These are phyloP conservation scores for Nannochloropsis granulata DNA, from an alignment of 108 stramenopile genomes.

Conservation along the genomic window DNA sequence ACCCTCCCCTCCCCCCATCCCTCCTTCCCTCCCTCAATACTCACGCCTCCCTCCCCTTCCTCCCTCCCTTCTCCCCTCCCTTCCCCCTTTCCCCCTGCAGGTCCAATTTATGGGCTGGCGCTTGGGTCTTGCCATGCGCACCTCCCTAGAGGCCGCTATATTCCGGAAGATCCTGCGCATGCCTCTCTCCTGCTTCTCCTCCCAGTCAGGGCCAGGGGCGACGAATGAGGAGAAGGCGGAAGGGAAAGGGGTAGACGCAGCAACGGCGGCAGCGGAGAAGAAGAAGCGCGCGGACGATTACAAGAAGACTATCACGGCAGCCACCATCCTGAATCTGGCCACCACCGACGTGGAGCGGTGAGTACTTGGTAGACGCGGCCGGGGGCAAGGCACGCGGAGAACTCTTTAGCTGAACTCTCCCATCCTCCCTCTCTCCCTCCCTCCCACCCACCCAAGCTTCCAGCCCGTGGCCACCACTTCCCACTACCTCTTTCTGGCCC, in stretches of 20 bases:
- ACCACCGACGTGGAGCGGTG: background rate
- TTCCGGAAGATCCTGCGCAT: background rate
- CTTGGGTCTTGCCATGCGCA: background rate
- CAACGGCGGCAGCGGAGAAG: background rate
- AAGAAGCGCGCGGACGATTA: background rate
- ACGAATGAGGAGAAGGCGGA: background rate
- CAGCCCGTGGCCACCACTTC: background rate
- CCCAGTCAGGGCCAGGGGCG: no score
- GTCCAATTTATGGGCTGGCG: background rate
- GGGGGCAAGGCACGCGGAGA: background rate
- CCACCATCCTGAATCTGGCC: background rate
- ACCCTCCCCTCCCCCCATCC: no score
- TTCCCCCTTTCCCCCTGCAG: no score
- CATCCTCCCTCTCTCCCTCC: background rate
- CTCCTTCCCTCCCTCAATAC: no score
- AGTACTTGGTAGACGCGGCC: background rate
- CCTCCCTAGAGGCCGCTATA: background rate
- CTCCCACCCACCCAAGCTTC: background rate
- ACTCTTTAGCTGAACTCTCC: background rate
- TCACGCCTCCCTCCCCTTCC: no score
- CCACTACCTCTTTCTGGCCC: background rate
- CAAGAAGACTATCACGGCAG: background rate
- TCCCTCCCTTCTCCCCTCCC: no score
- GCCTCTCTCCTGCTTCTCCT: background rate
- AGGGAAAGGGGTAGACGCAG: background rate